A percentile compares a stretch with the other conserved stretches of the same genome.
Conservation (phyloP, 306 rosid genomes). For the Ceratonia siliqua region DNA sequence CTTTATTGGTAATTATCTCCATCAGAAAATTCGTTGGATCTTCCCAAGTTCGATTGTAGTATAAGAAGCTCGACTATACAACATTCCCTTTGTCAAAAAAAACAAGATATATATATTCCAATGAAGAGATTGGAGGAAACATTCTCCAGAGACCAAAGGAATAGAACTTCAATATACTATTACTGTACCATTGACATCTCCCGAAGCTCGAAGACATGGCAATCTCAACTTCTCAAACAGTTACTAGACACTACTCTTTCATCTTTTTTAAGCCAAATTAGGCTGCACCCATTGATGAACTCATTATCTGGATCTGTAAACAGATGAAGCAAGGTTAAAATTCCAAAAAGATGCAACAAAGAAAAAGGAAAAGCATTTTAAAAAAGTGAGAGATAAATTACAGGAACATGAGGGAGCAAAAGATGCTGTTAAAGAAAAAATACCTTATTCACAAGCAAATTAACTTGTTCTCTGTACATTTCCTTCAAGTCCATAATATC, state of each 20-base stretch:
- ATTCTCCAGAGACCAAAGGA: conserved; percentile 26
- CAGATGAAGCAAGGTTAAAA: conserved; percentile 22
- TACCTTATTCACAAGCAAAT: conserved; percentile 96
- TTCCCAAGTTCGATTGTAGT: neutral
- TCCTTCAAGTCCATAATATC: conserved; percentile 98
- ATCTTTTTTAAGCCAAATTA: conserved; percentile 26
- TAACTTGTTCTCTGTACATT: conserved; percentile 99
- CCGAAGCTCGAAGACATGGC: conserved; percentile 19
- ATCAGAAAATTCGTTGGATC: conserved; percentile 12
- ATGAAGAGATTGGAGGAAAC: conserved; percentile 28
- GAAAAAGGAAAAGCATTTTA: conserved; percentile 5
- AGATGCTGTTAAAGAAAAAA: conserved; percentile 3
- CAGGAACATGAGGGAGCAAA: conserved; percentile 5
- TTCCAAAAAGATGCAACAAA: neutral
- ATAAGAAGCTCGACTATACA: conserved; percentile 38
- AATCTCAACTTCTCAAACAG: conserved; percentile 36
- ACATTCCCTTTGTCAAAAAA: conserved; percentile 33
- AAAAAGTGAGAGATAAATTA: neutral
- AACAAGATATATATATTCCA: conserved; percentile 28
- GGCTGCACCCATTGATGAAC: conserved; percentile 30
- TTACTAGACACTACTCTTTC: conserved; percentile 28
- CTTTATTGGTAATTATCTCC: conserved; percentile 20
- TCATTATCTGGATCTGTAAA: conserved; percentile 49
- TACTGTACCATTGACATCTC: conserved; percentile 31
- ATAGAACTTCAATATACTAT: conserved; percentile 22